Percentiles rank a stretch among this genome's conserved stretches.
Evolutionary conservation across 2,329 filamentous ascomycete genomes (phyloP).

Genomic region (Cadophora malorum): DNA sequence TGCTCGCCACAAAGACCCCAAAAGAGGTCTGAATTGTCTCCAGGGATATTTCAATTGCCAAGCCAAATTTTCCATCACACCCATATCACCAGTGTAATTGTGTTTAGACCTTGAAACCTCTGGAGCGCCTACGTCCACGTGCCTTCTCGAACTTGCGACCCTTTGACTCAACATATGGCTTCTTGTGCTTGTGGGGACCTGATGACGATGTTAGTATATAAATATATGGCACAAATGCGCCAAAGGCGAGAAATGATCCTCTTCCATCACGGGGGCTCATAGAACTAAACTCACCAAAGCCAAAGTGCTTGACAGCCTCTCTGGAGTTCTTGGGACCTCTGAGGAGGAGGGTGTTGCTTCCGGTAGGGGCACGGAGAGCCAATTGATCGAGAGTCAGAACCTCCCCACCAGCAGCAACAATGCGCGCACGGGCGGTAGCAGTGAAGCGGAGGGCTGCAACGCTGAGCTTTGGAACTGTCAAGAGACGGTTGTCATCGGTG

Average conservation of each 20-base stretch:
- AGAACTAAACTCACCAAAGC: slow-evolving; percentile 66
- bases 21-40: slow-evolving; percentile 46
- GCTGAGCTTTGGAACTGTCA: slow-evolving; percentile 89
- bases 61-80: slow-evolving; percentile 37
- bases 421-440: slow-evolving; percentile 91
- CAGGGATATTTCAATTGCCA: slow-evolving; percentile 41
- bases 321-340: slow-evolving; percentile 98
- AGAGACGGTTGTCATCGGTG: slow-evolving; percentile 96
- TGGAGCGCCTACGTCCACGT: slow-evolving; percentile 97
- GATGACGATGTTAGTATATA: neutral
- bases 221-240: neutral
- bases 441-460: slow-evolving; percentile 97
- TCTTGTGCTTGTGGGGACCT: slow-evolving; percentile 58
- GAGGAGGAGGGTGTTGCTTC: slow-evolving; percentile 95
- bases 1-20: slow-evolving; percentile 29
- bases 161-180: slow-evolving; percentile 97
- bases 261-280: neutral
- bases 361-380: slow-evolving; percentile 91
- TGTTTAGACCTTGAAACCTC: slow-evolving; percentile 99
- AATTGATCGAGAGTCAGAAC: slow-evolving; percentile 96
- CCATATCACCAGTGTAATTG: slow-evolving; percentile 28
- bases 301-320: slow-evolving; percentile 99
- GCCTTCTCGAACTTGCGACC: slow-evolving; percentile 99
- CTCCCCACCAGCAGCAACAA: slow-evolving; percentile 92
- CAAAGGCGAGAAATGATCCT: too few relatives aligned